A percentile compares a stretch with the other conserved stretches of the same genome.
Conservation (phyloP, 163 green algal genomes). For the Scenedesmus sp. region DNA sequence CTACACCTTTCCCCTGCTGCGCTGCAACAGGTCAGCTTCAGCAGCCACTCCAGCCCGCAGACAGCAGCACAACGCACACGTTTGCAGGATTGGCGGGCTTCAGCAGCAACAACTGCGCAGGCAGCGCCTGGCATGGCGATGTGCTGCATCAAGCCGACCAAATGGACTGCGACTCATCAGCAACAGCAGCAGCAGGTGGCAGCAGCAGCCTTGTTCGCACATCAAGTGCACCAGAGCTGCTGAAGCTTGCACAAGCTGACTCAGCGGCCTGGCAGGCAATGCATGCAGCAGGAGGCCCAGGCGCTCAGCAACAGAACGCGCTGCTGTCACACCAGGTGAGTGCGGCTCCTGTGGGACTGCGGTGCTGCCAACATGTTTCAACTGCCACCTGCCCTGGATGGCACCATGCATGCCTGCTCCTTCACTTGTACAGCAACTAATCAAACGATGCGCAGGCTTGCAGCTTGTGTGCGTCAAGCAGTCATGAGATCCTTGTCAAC, state of each 20-base stretch:
- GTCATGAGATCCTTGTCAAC: too few relatives aligned
- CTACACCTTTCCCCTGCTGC: neutral
- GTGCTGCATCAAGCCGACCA: conserved; percentile 19
- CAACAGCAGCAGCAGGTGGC: conserved; percentile 3
- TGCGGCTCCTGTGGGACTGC: neutral
- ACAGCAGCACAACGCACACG: conserved; percentile 25
- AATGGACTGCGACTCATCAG: neutral
- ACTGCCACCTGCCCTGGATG: too few relatives aligned
- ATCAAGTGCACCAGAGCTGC: conserved; percentile 28
- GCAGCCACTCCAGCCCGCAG: conserved; percentile 24
- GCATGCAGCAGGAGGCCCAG: neutral
- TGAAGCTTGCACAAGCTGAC: conserved; percentile 44
- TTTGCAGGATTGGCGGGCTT: neutral
- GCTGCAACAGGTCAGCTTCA: conserved; percentile 7
- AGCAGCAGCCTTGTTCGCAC: conserved; percentile 7
- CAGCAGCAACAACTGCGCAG: neutral
- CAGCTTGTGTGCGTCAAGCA: too few relatives aligned
- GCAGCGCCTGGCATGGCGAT: neutral
- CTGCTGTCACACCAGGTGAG: conserved; percentile 16
- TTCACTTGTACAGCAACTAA: too few relatives aligned
- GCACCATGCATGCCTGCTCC: too few relatives aligned
- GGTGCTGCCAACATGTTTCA: too few relatives aligned
- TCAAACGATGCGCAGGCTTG: neutral
- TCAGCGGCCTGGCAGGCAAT: conserved; percentile 17
- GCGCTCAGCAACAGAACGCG: conserved; percentile 7